Conservation (phyloP, 2,329 filamentous ascomycete species). For the Coniella vitis region DNA sequence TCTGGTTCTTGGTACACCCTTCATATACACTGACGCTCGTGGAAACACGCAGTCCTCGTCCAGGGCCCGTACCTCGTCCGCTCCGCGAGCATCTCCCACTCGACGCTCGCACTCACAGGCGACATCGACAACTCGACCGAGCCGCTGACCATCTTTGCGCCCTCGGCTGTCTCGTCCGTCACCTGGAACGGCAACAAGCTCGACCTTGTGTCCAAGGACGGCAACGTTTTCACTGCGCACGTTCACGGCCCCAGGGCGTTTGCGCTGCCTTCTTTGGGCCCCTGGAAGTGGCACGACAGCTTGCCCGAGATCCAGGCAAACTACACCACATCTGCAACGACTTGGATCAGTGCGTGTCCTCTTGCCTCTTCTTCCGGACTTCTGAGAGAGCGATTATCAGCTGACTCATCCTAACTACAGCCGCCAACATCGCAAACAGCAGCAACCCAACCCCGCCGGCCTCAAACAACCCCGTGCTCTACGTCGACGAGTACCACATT, state of each 20-base stretch:
- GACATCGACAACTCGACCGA: slow-evolving; percentile 34
- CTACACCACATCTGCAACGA: slow-evolving; percentile 35
- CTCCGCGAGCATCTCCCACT: slow-evolving; percentile 28
- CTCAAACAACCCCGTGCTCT: slow-evolving; percentile 46
- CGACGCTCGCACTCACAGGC: slow-evolving; percentile 35
- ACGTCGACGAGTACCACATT: slow-evolving; percentile 50
- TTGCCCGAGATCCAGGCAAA: slow-evolving; percentile 38
- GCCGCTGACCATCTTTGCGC: slow-evolving; percentile 39
- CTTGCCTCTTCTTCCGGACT: neutral
- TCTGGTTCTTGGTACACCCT: neutral
- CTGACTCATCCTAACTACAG: slow-evolving; percentile 10
- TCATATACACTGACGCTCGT: neutral
- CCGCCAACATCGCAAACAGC: slow-evolving; percentile 43
- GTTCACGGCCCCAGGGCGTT: slow-evolving; percentile 24
- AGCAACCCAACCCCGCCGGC: slow-evolving; percentile 41
- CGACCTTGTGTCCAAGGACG: slow-evolving; percentile 21
- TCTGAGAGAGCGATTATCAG: no score
- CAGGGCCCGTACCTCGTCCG: slow-evolving; percentile 48
- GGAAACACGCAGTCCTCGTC: slow-evolving; percentile 34
- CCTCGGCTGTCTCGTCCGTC: slow-evolving; percentile 34
- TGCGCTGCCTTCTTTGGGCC: slow-evolving; percentile 32
- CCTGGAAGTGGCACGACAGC: slow-evolving; percentile 41
- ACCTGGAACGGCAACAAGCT: slow-evolving; percentile 44
- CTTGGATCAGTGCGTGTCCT: slow-evolving; percentile 33
- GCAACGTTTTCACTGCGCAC: slow-evolving; percentile 23